These are phyloP conservation scores for Chrysanthemum lavandulifolium DNA, from an alignment of 129 eudicot genomes.

Conservation along the genomic window DNA sequence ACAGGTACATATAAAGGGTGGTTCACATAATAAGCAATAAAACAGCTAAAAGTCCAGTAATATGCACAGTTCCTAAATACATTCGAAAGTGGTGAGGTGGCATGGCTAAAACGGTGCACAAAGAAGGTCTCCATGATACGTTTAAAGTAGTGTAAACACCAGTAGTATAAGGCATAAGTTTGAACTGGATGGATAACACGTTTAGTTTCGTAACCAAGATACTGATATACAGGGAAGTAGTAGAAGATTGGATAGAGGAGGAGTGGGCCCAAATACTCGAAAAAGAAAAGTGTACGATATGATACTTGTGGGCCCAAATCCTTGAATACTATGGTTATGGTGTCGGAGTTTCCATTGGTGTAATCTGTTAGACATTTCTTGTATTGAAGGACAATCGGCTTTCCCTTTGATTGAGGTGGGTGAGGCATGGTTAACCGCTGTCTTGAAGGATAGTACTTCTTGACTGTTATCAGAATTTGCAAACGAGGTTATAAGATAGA, in stretches of 20 bases:
- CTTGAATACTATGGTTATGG: slow-evolving; percentile 69
- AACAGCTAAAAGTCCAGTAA: slow-evolving; percentile 92
- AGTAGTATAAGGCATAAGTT: slow-evolving; percentile 73
- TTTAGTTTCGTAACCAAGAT: slow-evolving; percentile 51
- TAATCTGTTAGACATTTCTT: slow-evolving; percentile 74
- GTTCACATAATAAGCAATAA: slow-evolving; percentile 79
- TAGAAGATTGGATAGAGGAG: slow-evolving; percentile 76
- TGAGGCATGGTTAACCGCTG: slow-evolving; percentile 82
- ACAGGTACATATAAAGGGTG: slow-evolving; percentile 90
- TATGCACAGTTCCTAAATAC: slow-evolving; percentile 88
- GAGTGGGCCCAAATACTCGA: slow-evolving; percentile 83
- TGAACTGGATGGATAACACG: slow-evolving; percentile 72
- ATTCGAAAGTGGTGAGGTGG: slow-evolving; percentile 86
- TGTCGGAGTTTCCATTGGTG: slow-evolving; percentile 39
- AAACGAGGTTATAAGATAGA: slow-evolving; percentile 2
- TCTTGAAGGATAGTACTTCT: slow-evolving; percentile 84
- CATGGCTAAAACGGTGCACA: slow-evolving; percentile 94
- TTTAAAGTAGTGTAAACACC: slow-evolving; percentile 89
- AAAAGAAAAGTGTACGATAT: slow-evolving; percentile 83
- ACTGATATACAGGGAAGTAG: slow-evolving; percentile 65
- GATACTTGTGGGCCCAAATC: slow-evolving; percentile 97
- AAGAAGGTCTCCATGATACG: slow-evolving; percentile 90
- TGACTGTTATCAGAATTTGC: slow-evolving; percentile 39
- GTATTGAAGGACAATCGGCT: slow-evolving; percentile 61
- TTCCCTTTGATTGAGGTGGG: slow-evolving; percentile 66